Evolutionary conservation across 2,329 filamentous ascomycete genomes (phyloP).

Genomic region (Stemphylium vesicarium): DNA sequence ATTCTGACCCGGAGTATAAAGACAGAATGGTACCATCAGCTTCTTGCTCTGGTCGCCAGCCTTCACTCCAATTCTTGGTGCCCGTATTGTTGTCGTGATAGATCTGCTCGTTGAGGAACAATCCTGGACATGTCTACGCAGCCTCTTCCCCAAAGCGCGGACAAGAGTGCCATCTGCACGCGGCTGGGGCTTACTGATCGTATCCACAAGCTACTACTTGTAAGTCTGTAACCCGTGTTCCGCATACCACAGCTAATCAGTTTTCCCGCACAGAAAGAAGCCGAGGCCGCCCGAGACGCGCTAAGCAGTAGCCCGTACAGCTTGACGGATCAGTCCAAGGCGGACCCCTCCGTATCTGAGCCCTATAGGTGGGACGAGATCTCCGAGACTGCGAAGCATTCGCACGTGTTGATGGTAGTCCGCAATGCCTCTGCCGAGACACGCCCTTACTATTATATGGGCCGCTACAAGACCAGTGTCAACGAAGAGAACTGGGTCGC

Average conservation of each 20-base stretch:
- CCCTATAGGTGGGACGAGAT: slow-evolving; percentile 57
- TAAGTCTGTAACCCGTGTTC: slow-evolving; percentile 29
- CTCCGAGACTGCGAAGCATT: slow-evolving; percentile 56
- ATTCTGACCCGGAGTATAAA: slow-evolving; percentile 29
- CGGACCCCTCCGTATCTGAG: slow-evolving; percentile 35
- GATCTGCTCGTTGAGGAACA: neutral
- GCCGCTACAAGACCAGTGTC: slow-evolving; percentile 49
- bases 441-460: slow-evolving; percentile 51
- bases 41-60: neutral
- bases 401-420: slow-evolving; percentile 53
- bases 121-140: slow-evolving; percentile 21
- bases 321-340: slow-evolving; percentile 47
- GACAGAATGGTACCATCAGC: neutral
- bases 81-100: neutral
- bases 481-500: slow-evolving; percentile 59
- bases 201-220: slow-evolving; percentile 55
- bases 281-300: slow-evolving; percentile 49
- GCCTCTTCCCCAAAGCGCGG: slow-evolving; percentile 53
- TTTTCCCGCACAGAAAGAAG: slow-evolving; percentile 49
- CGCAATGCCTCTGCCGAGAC: slow-evolving; percentile 49
- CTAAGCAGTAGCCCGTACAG: slow-evolving; percentile 50
- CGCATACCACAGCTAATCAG: slow-evolving; percentile 8
- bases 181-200: slow-evolving; percentile 51
- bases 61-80: neutral
- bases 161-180: slow-evolving; percentile 53